Evolutionary conservation across 2,329 filamentous ascomycete genomes (phyloP).

Genomic region (Torrubiellomyces zombiae): DNA sequence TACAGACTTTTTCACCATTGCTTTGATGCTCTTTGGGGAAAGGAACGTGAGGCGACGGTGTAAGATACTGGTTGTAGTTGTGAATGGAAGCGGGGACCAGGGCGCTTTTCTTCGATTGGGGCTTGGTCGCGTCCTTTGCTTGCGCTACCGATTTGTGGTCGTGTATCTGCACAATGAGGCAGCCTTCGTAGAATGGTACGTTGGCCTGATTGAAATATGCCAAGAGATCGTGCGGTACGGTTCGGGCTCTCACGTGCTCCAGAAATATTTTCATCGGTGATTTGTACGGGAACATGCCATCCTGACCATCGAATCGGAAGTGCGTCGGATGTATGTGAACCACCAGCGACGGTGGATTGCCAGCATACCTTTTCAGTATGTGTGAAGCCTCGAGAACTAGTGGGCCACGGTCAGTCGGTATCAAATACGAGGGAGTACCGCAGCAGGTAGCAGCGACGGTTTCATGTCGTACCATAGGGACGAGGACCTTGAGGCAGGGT

Average conservation of each 20-base stretch:
- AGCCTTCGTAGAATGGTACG: slow-evolving; percentile 82
- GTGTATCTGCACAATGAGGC: slow-evolving; percentile 85
- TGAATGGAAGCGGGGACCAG: slow-evolving; percentile 69
- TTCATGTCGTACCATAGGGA: slow-evolving; percentile 29
- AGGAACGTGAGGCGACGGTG: slow-evolving; percentile 70
- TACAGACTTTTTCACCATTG: slow-evolving; percentile 13
- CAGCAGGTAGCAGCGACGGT: background rate
- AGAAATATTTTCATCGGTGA: slow-evolving; percentile 76
- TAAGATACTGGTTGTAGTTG: slow-evolving; percentile 79
- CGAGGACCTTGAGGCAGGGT: slow-evolving; percentile 25
- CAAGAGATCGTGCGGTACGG: slow-evolving; percentile 78
- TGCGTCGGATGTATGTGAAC: slow-evolving; percentile 73
- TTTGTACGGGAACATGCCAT: slow-evolving; percentile 80
- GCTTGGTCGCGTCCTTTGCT: slow-evolving; percentile 39
- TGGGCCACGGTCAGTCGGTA: background rate
- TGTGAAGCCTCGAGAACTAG: slow-evolving; percentile 58
- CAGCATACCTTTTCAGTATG: slow-evolving; percentile 65
- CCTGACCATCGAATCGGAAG: slow-evolving; percentile 86
- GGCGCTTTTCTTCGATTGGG: slow-evolving; percentile 38
- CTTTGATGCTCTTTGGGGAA: slow-evolving; percentile 46
- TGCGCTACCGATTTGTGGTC: slow-evolving; percentile 59
- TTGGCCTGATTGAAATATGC: slow-evolving; percentile 55
- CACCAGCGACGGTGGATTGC: slow-evolving; percentile 66
- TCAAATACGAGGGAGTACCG: background rate
- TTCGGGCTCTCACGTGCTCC: slow-evolving; percentile 59